Evolutionary conservation across 805 yeast species (phyloP), one percentile per base, ranked within the genome.

Genomic region (Blastobotrys americana): DNA sequence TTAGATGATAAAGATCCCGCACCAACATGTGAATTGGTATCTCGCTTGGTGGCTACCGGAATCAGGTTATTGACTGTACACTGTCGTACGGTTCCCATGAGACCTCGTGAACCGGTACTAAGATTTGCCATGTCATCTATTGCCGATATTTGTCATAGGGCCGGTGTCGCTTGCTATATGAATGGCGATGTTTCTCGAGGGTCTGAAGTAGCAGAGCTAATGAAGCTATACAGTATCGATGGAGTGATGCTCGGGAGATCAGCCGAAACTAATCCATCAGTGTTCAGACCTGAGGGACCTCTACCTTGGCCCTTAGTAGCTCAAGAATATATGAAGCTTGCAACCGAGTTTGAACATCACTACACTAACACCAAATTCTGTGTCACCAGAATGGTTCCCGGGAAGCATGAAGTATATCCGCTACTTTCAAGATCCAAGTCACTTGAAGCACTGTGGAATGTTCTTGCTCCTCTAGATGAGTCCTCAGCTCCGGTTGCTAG

Each of bases 241-340:
- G 95, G 97, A 3, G 89, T 86, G 4, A 90, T 93, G 98, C 79
- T 89, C 56, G 98, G 97, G 1, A 82, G 86, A 25, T 78, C 79
- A 23, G 97, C 97, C 0, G 97, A 93, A 64, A 58, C 73, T 4
- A 89, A 93, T 58, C 93, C 95, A 5, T 72, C 95, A 1, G 80
- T 85, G 33, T 93, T 93, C 60, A 25, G 47, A 6, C 49, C 49
- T 2, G 28, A 44, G 18, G 52, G 42, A 9, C 68, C 64, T 0
- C 72, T 74, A 3, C 67, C 74, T 0, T 84, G 90, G 84, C 69
- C 64, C 20, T 58, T 67, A 20, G 65, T 76, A 8, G 71, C 77
- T 8, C 69, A 68, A 38, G 82, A 85, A 49, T 85, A 77, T 50
- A 56, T 79, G 23, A 58, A 66, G 3, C 59, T 77, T 10, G 82